Evolutionary conservation across 1,139 yeast species (phyloP).

Genomic region (Candida anutae): DNA sequence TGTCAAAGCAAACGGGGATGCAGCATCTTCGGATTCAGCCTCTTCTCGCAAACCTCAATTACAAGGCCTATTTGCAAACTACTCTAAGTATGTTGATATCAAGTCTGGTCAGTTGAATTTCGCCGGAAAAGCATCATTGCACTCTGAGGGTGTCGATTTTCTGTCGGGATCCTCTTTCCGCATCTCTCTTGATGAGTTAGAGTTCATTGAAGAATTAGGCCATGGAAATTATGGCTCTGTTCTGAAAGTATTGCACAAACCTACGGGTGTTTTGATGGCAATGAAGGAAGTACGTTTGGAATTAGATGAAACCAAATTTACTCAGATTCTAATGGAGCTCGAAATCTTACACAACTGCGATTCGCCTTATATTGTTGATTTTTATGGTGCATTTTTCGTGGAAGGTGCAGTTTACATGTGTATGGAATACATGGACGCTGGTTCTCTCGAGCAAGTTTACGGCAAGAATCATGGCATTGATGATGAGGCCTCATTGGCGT

Average conservation of each 20-base stretch:
- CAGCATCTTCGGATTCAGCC: neutral
- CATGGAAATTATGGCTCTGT: conserved; percentile 96
- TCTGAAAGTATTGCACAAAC: conserved; percentile 83
- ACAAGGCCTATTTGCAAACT: conserved; percentile 68
- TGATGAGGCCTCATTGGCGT: conserved; percentile 69
- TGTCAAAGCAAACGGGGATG: neutral
- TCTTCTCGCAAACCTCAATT: conserved; percentile 18
- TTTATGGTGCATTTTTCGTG: conserved; percentile 93
- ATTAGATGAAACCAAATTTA: conserved; percentile 81
- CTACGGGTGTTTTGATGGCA: conserved; percentile 92
- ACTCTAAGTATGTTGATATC: conserved; percentile 81
- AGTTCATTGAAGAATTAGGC: conserved; percentile 79
- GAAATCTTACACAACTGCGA: conserved; percentile 88
- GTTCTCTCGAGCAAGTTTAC: conserved; percentile 83
- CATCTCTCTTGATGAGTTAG: conserved; percentile 81
- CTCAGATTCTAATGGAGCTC: conserved; percentile 92
- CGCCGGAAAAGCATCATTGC: conserved; percentile 87
- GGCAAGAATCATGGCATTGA: conserved; percentile 63
- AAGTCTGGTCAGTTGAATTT: conserved; percentile 88
- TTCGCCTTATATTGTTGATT: conserved; percentile 87
- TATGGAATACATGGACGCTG: conserved; percentile 98
- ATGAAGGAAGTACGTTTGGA: conserved; percentile 94
- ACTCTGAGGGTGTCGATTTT: conserved; percentile 87
- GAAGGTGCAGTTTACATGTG: conserved; percentile 99
- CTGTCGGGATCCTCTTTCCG: conserved; percentile 81